A percentile compares a stretch with the other conserved stretches of the same genome.
These are phyloP conservation scores for Aspergillus japonicus DNA, from an alignment of 2,329 filamentous ascomycete genomes.

Conservation along the genomic window DNA sequence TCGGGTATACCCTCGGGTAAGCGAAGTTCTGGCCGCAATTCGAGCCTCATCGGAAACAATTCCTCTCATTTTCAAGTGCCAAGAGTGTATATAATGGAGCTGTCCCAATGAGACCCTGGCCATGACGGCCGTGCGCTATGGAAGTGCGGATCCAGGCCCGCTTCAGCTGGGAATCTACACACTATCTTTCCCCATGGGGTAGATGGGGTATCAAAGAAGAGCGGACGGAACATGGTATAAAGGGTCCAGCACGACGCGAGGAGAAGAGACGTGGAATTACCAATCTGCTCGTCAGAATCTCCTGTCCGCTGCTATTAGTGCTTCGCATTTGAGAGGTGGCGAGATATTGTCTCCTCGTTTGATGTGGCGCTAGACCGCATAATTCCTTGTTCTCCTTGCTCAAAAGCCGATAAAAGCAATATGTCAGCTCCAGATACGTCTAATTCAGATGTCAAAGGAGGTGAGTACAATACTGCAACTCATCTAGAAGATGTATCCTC, in stretches of 20 bases:
- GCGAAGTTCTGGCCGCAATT: not conserved
- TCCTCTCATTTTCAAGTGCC: not conserved
- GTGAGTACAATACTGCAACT: conserved; percentile 1
- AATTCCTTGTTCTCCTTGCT: not conserved
- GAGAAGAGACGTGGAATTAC: too few relatives aligned
- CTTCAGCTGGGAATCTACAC: not conserved
- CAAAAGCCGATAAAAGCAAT: not conserved
- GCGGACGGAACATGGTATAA: too few relatives aligned
- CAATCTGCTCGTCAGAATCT: too few relatives aligned
- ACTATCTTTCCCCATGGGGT: not conserved
- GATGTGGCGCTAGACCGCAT: too few relatives aligned
- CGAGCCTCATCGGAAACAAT: conserved; percentile 9
- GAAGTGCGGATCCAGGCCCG: not conserved
- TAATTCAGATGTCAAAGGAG: not conserved
- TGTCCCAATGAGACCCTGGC: conserved; percentile 6
- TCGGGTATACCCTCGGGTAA: conserved; percentile 15
- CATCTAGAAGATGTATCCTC: conserved; percentile 17
- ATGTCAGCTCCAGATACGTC: not conserved
- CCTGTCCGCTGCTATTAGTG: too few relatives aligned
- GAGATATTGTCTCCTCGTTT: not conserved
- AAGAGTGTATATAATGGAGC: conserved; percentile 6
- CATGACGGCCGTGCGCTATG: not conserved
- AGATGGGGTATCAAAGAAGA: not conserved
- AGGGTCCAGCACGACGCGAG: too few relatives aligned
- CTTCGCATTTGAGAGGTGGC: not conserved